Conservation (phyloP, 352 stramenopile genomes). For the Phytophthora tubulina region DNA sequence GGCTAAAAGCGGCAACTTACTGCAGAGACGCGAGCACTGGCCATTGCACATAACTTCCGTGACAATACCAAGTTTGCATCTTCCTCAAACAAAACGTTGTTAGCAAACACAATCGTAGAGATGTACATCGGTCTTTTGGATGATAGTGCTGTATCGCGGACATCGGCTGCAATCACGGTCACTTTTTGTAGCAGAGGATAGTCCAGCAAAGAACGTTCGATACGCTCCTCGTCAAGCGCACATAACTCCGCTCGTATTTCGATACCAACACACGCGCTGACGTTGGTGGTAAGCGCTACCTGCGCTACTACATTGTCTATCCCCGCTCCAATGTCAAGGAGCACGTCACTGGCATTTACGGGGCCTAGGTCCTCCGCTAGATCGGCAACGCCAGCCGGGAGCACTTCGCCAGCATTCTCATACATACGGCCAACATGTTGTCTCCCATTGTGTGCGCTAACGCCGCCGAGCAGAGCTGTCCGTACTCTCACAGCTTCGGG, state of each 20-base stretch:
- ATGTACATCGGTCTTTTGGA: not conserved
- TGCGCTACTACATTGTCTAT: constrained; percentile 7
- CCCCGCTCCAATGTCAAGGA: not conserved
- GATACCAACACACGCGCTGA: not conserved
- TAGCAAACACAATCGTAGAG: constrained; percentile 4
- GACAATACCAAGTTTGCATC: not conserved
- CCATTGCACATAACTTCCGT: not conserved
- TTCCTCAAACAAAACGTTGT: constrained; percentile 9
- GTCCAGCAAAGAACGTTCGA: not conserved
- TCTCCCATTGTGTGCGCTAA: not conserved
- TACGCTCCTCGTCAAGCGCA: not conserved
- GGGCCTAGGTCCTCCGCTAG: not conserved
- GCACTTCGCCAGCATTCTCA: constrained; percentile 2
- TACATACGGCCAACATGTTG: not conserved
- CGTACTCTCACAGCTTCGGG: no score
- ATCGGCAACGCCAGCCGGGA: not conserved
- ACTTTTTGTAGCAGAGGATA: not conserved
- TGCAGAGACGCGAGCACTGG: not conserved
- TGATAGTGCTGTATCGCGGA: not conserved
- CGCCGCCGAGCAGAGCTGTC: no score
- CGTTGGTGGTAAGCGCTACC: not conserved
- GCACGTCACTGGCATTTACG: not conserved
- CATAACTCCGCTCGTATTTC: not conserved
- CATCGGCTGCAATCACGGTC: not conserved
- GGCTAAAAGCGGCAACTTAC: not conserved